Evolutionary conservation across 805 yeast species (phyloP).

Genomic region (Starmerella scarabaei): DNA sequence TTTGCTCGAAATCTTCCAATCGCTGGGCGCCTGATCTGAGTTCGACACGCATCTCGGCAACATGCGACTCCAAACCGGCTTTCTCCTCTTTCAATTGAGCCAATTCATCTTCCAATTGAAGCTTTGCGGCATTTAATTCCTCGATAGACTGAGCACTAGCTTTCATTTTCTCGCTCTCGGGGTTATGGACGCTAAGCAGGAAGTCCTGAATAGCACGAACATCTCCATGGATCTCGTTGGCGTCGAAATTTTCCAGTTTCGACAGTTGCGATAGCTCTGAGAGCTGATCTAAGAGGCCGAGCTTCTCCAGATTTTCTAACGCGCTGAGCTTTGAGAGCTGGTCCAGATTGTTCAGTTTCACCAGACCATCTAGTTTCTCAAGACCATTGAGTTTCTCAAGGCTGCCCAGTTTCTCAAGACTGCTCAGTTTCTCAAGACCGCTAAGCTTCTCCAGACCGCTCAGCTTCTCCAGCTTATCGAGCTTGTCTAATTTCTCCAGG

Average conservation of each 20-base stretch:
- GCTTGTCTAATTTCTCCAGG: constrained; percentile 6
- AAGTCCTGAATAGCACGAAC: constrained; percentile 20
- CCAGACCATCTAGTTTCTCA: constrained; percentile 4
- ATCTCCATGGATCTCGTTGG: constrained; percentile 14
- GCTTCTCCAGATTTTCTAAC: constrained; percentile 5
- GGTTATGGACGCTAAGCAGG: constrained; percentile 10
- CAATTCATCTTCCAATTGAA: constrained; percentile 7
- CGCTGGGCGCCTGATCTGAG: constrained; percentile 11
- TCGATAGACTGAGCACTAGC: background rate
- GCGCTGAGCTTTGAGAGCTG: constrained; percentile 8
- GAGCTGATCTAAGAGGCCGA: background rate
- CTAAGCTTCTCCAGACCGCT: background rate
- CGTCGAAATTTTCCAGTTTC: background rate
- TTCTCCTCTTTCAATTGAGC: constrained; percentile 11
- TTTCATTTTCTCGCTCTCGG: constrained; percentile 4
- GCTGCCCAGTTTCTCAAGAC: background rate
- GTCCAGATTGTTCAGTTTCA: background rate
- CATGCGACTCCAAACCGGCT: constrained; percentile 5
- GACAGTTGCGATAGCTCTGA: too few relatives aligned
- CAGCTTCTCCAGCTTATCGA: constrained; percentile 1
- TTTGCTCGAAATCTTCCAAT: constrained; percentile 14
- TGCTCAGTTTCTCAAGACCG: constrained; percentile 17
- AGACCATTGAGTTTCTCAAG: constrained; percentile 7
- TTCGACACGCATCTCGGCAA: constrained; percentile 16
- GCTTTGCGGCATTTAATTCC: constrained; percentile 1